A percentile compares a stretch with the other conserved stretches of the same genome.
Evolutionary conservation across 306 rosid species (phyloP).

Genomic region (Biancaea sappan): DNA sequence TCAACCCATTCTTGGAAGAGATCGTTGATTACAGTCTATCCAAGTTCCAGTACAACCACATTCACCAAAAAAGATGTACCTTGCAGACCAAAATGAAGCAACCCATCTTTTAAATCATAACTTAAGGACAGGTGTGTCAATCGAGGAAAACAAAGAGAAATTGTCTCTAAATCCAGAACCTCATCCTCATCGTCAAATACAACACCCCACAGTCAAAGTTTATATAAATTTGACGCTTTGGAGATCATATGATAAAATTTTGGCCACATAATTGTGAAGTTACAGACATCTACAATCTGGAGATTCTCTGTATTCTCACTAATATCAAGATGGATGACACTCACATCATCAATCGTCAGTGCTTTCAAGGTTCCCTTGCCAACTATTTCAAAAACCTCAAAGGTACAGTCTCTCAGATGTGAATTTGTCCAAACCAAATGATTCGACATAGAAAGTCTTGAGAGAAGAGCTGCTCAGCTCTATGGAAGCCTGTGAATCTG

Average conservation of each 20-base stretch:
- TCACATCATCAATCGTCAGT: slow-evolving; percentile 71
- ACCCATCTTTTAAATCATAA: slow-evolving; percentile 65
- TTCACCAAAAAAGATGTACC: slow-evolving; percentile 64
- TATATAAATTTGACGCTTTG: slow-evolving; percentile 57
- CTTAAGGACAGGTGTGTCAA: slow-evolving; percentile 58
- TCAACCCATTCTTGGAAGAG: slow-evolving; percentile 77
- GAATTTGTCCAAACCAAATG: slow-evolving; percentile 55
- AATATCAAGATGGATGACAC: slow-evolving; percentile 68
- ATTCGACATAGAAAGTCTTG: slow-evolving; percentile 61
- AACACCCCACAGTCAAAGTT: slow-evolving; percentile 72
- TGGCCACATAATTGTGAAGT: slow-evolving; percentile 77
- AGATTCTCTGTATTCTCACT: slow-evolving; percentile 74
- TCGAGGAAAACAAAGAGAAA: slow-evolving; percentile 65
- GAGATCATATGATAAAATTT: slow-evolving; percentile 75
- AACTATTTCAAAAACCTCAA: slow-evolving; percentile 58
- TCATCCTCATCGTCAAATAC: slow-evolving; percentile 72
- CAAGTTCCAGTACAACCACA: slow-evolving; percentile 75
- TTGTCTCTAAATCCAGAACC: slow-evolving; percentile 65
- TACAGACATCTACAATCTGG: slow-evolving; percentile 71
- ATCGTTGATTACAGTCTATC: slow-evolving; percentile 75
- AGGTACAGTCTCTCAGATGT: slow-evolving; percentile 62
- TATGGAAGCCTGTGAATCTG: slow-evolving; percentile 56
- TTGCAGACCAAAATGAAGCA: slow-evolving; percentile 63
- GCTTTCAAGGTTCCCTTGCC: slow-evolving; percentile 62
- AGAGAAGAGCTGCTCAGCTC: slow-evolving; percentile 61